Evolutionary conservation across 345 rosid species (phyloP).

Genomic region (Acer saccharum): DNA sequence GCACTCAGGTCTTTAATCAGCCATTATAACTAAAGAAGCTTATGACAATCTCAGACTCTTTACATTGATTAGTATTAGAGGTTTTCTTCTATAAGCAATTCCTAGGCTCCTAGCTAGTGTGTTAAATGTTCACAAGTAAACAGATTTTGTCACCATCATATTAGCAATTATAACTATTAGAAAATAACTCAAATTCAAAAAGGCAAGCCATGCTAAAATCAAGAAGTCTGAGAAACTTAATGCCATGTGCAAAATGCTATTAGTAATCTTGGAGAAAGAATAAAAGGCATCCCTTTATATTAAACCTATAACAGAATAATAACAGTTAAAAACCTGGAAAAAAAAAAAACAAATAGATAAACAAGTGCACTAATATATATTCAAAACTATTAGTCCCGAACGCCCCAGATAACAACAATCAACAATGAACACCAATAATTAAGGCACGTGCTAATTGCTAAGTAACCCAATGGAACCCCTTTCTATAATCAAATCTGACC

Average conservation of each 20-base stretch:
- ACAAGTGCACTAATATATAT: neutral
- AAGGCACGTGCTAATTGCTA: neutral
- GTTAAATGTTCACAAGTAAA: neutral
- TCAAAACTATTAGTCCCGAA: neutral
- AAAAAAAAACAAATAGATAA: neutral
- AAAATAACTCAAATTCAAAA: neutral
- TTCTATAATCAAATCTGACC: neutral
- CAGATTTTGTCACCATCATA: neutral
- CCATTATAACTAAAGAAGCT: constrained; percentile 12
- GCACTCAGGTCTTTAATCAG: neutral
- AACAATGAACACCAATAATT: neutral
- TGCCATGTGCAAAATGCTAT: neutral
- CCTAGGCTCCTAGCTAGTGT: neutral
- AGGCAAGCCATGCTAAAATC: neutral
- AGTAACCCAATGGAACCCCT: neutral
- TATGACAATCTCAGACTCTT: neutral
- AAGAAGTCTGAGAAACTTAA: neutral
- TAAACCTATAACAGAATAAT: neutral
- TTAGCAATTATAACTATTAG: neutral
- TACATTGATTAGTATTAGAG: too few relatives aligned
- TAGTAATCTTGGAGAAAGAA: too few relatives aligned
- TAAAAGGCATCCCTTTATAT: too few relatives aligned
- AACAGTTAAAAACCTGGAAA: neutral
- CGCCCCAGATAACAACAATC: neutral
- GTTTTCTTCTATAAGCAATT: neutral